Conservation (phyloP, 2,329 filamentous ascomycete genomes). For the Fusarium pseudocircinatum region DNA sequence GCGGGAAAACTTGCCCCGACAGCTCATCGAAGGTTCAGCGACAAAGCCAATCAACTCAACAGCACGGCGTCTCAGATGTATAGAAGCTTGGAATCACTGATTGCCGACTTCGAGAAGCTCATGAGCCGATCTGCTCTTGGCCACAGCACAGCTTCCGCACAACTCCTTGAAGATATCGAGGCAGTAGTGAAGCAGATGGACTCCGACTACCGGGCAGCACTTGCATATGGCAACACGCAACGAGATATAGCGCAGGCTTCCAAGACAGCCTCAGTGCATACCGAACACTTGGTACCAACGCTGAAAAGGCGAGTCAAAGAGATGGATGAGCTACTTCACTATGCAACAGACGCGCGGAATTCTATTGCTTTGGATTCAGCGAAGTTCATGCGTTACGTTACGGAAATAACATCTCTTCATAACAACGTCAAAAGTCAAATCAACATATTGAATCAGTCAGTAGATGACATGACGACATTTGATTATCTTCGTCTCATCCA, state of each 20-base stretch:
- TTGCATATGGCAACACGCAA: conserved; percentile 72
- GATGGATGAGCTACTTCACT: conserved; percentile 69
- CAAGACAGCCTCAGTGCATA: conserved; percentile 71
- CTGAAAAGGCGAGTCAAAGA: conserved; percentile 65
- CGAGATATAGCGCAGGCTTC: conserved; percentile 69
- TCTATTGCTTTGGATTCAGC: conserved; percentile 71
- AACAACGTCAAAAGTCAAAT: conserved; percentile 78
- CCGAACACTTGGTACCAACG: conserved; percentile 68
- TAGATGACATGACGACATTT: conserved; percentile 82
- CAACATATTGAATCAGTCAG: conserved; percentile 73
- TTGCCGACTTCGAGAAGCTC: conserved; percentile 70
- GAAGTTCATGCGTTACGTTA: conserved; percentile 83
- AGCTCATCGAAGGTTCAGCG: conserved; percentile 67
- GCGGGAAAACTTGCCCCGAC: conserved; percentile 73
- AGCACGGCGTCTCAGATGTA: conserved; percentile 68
- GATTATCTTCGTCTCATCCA: conserved; percentile 83
- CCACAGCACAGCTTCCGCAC: conserved; percentile 70
- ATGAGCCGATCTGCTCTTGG: conserved; percentile 63
- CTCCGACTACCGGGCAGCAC: conserved; percentile 82
- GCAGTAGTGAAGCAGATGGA: conserved; percentile 86
- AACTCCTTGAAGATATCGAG: conserved; percentile 85
- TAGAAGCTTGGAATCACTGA: conserved; percentile 67
- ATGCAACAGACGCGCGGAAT: conserved; percentile 74
- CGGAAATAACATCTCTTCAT: conserved; percentile 80
- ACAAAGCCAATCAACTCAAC: conserved; percentile 69